Percentiles rank a stretch among this genome's conserved stretches.
phyloP scores from a whole-genome alignment of 1,284 basidiomycete genomes.

The Sphagnurus paluster region DNA sequence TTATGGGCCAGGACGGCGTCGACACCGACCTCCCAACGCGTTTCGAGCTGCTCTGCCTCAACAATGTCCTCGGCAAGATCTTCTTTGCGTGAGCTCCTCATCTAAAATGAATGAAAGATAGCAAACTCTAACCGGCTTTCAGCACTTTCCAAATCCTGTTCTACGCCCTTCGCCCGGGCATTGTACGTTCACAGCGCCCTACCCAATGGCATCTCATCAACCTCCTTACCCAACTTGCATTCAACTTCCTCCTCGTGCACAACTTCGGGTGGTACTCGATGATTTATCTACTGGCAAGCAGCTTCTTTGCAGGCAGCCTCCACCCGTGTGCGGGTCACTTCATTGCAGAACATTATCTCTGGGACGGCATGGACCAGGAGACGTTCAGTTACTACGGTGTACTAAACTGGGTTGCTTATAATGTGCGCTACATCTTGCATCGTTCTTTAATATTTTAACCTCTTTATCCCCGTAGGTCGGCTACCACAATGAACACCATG shows the following conservation, averaged over 20 bases:
- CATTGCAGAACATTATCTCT: conserved; percentile 95
- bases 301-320: conserved; percentile 93
- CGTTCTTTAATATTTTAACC: neutral
- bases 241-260: conserved; percentile 71
- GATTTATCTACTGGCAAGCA: conserved; percentile 83
- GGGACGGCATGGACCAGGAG: conserved; percentile 89
- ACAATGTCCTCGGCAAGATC: conserved; percentile 96
- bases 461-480: conserved; percentile 64
- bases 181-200: conserved; percentile 82
- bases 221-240: conserved; percentile 65
- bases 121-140: conserved; percentile 3
- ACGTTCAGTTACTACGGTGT: conserved; percentile 97
- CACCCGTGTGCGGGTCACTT: conserved; percentile 98
- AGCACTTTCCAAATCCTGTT: conserved; percentile 98
- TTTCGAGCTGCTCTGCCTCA: conserved; percentile 83
- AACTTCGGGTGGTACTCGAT: conserved; percentile 66
- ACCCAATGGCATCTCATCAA: conserved; percentile 89
- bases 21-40: conserved; percentile 93
- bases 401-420: conserved; percentile 92
- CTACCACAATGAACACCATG: conserved; percentile 99
- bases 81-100: conserved; percentile 83
- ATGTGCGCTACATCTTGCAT: conserved; percentile 52
- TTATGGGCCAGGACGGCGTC: conserved; percentile 93
- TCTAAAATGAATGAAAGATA: too few relatives aligned
- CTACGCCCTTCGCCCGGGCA: conserved; percentile 95